Evolutionary conservation across 106 monocot species (phyloP), one percentile per base, ranked within the genome.

Genomic region (Allium fistulosum): DNA sequence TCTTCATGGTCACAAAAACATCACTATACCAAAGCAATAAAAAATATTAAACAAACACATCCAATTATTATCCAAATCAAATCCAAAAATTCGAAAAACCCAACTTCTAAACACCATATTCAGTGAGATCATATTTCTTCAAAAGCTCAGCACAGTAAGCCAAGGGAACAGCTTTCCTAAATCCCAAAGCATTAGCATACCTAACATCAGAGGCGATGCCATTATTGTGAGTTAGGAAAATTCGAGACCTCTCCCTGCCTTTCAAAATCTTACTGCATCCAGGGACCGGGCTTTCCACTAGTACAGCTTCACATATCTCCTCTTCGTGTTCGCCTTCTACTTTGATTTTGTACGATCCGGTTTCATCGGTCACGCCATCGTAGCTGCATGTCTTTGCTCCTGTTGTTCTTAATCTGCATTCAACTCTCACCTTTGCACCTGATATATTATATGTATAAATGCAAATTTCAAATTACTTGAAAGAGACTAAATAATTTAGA

Each of bases 381-480:
- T 70, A 88, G 26, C 48, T 78, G 81, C 81, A 86, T 46, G 74
- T 73, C 75, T 82, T 69, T 10, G 53, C 80, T 2, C 71, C 80
- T 15, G 56, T 53, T 62, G 71, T 0, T 57, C 74, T 80, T 7
- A 76, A 71, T 57, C 76, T 72, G 76, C 96, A 97, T 59, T 92
- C 82, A 6, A 97, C 80, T 67, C 59, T 84, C 50, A 97, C 88
- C 62, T 78, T 88, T 7, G 96, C 96, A 76, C 83, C 96, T 88
- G 70, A 48, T 11, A 57, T 57, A 4, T 57, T 37, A 0, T 37
- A 37, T 4, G 5, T 37, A 37, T 37, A 2, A 37, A 37, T 37
- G 37, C 2, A 37, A 3, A 4, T 37, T 37, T 5, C 2, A 37
- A 37, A 4, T 37, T 37, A 37, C 37, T 37, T 37, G 37, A 37